Percentiles rank a stretch among this genome's conserved stretches.
phyloP scores from a whole-genome alignment of 441 rosid genomes.

The Populus tomentosa region DNA sequence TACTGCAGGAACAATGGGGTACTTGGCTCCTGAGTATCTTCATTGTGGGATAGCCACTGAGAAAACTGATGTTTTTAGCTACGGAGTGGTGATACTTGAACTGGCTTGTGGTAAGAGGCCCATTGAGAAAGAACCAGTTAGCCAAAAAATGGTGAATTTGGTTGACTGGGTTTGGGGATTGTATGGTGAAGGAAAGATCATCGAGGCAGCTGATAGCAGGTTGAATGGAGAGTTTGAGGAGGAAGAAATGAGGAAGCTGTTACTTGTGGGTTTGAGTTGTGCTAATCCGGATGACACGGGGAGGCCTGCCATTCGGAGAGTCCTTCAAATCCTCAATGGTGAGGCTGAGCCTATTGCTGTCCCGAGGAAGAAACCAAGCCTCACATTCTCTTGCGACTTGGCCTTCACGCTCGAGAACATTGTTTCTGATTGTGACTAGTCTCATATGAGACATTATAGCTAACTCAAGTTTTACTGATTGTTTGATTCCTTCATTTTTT shows the following conservation, averaged over 20 bases:
- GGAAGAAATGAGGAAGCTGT: slow-evolving; percentile 74
- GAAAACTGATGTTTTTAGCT: slow-evolving; percentile 86
- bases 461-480: slow-evolving; percentile 4
- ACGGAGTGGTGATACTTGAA: slow-evolving; percentile 82
- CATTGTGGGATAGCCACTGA: slow-evolving; percentile 88
- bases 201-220: slow-evolving; percentile 66
- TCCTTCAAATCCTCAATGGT: slow-evolving; percentile 73
- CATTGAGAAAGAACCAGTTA: slow-evolving; percentile 60
- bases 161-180: slow-evolving; percentile 94
- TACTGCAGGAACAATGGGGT: slow-evolving; percentile 97
- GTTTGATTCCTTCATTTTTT: slow-evolving; percentile 30
- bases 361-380: slow-evolving; percentile 70
- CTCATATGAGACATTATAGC: neutral
- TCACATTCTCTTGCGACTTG: slow-evolving; percentile 59
- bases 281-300: slow-evolving; percentile 69
- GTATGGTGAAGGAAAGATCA: slow-evolving; percentile 58
- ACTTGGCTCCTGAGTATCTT: slow-evolving; percentile 93
- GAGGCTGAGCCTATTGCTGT: slow-evolving; percentile 51
- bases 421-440: slow-evolving; percentile 61
- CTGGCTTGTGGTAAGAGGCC: slow-evolving; percentile 91
- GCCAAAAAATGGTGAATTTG: slow-evolving; percentile 71
- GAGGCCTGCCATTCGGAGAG: slow-evolving; percentile 83
- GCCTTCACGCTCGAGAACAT: slow-evolving; percentile 65
- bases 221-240: slow-evolving; percentile 61
- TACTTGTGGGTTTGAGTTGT: slow-evolving; percentile 75